A percentile compares a stretch with the other conserved stretches of the same genome.
Conservation (phyloP, 495 filamentous ascomycete genomes). For the Xylaria acuta region DNA sequence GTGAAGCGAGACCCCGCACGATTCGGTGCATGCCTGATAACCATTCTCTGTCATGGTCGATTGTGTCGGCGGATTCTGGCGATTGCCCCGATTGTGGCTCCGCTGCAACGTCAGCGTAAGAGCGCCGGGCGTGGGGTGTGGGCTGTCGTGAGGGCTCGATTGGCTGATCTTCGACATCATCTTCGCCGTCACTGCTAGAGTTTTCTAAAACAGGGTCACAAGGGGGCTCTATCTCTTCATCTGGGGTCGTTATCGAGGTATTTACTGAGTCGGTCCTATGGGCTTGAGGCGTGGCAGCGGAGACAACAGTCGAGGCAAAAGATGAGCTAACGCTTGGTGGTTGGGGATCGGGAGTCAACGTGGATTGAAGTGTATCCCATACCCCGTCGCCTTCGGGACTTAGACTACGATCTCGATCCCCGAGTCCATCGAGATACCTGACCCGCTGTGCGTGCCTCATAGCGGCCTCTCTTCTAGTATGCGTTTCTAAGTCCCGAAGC, state of each 20-base stretch:
- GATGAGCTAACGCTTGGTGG: constrained; percentile 81
- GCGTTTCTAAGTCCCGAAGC: not conserved
- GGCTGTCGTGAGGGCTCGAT: constrained; percentile 6
- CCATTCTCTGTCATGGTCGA: constrained; percentile 51
- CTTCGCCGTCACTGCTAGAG: constrained; percentile 44
- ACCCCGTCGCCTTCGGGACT: constrained; percentile 73
- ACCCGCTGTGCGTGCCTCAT: constrained; percentile 6
- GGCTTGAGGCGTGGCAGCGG: constrained; percentile 44
- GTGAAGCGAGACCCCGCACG: constrained; percentile 66
- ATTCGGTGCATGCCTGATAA: constrained; percentile 71
- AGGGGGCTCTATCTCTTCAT: constrained; percentile 41
- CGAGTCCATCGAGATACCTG: constrained; percentile 69
- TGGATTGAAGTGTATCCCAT: constrained; percentile 83
- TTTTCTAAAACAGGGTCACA: constrained; percentile 51
- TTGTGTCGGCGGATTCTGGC: constrained; percentile 30
- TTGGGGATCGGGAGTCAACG: constrained; percentile 79
- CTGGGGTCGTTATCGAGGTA: constrained; percentile 46
- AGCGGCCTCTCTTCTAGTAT: not conserved
- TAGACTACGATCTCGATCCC: constrained; percentile 80
- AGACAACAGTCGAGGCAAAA: constrained; percentile 71
- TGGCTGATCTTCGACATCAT: constrained; percentile 24
- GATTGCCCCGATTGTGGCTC: constrained; percentile 24
- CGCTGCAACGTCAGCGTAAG: constrained; percentile 46
- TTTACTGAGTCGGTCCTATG: constrained; percentile 41
- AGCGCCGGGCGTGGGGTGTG: constrained; percentile 29